These are phyloP conservation scores for Chlamydomonas eustigma DNA, from an alignment of 139 green algal species.

Conservation along the genomic window DNA sequence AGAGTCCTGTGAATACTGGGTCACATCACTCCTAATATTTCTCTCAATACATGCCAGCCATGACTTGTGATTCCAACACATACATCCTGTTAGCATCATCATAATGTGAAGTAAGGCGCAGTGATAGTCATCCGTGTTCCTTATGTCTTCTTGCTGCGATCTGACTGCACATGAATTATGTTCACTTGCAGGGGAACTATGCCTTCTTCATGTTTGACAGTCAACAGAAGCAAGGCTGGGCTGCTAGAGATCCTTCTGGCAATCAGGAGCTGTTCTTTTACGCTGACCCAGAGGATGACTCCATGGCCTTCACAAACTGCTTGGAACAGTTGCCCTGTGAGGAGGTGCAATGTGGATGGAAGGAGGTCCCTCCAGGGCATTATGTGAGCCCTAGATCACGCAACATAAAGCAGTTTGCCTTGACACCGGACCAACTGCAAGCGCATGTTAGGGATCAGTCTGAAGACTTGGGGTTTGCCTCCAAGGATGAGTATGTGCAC, in stretches of 20 bases:
- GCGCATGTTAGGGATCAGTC: slow-evolving; percentile 13
- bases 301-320: slow-evolving; percentile 40
- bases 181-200: slow-evolving; percentile 61
- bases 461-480: not conserved
- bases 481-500: not conserved
- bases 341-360: slow-evolving; percentile 38
- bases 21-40: too few species aligned
- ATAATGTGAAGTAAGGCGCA: too few species aligned
- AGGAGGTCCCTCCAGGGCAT: slow-evolving; percentile 63
- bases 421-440: slow-evolving; percentile 61
- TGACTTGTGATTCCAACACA: too few species aligned
- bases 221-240: slow-evolving; percentile 53
- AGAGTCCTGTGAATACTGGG: too few species aligned
- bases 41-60: too few species aligned
- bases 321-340: slow-evolving; percentile 26
- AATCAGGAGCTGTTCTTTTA: slow-evolving; percentile 54
- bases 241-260: slow-evolving; percentile 51
- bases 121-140: too few species aligned
- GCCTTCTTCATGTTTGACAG: slow-evolving; percentile 68
- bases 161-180: too few species aligned
- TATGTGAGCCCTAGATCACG: slow-evolving; percentile 46
- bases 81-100: not conserved
- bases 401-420: slow-evolving; percentile 64
- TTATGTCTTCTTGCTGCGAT: too few species aligned
- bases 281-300: slow-evolving; percentile 38